Percentiles rank a stretch among this genome's conserved stretches.
phyloP scores from a whole-genome alignment of 345 rosid species.

The Acer campestre region DNA sequence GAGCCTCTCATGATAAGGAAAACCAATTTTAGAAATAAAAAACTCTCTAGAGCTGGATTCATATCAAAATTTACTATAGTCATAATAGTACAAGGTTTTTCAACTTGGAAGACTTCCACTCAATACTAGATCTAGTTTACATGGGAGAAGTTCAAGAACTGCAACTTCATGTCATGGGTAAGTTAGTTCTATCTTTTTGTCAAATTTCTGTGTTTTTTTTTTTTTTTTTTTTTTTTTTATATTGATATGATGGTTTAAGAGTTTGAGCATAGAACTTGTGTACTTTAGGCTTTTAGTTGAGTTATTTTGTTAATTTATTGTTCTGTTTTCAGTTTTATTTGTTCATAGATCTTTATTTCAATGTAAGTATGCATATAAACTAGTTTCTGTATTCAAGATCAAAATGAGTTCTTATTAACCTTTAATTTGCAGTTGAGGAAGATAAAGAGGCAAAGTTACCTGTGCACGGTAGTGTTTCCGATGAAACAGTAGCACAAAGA shows the following conservation, averaged over 20 bases:
- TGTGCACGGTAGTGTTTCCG: not conserved
- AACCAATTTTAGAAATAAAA: too few species aligned
- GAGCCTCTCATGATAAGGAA: too few species aligned
- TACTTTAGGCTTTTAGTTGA: not conserved
- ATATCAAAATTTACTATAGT: not conserved
- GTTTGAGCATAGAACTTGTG: not conserved
- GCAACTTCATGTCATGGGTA: conserved; percentile 25
- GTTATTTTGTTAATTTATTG: not conserved
- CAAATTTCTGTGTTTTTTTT: not conserved
- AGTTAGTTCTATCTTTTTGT: conserved; percentile 5
- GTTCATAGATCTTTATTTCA: not conserved
- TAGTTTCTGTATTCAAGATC: not conserved
- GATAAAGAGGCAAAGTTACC: conserved; percentile 23
- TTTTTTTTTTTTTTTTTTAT: not conserved
- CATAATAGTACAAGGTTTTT: too few species aligned
- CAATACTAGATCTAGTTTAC: too few species aligned
- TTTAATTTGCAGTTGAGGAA: conserved; percentile 25
- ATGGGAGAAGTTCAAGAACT: conserved; percentile 36
- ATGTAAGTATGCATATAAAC: not conserved
- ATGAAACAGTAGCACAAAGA: not conserved
- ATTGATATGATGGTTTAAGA: not conserved
- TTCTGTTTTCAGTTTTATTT: not conserved
- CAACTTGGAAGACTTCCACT: not conserved
- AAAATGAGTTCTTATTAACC: too few species aligned
- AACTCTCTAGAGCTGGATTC: not conserved